A percentile compares a stretch with the other conserved stretches of the same genome.
These are phyloP conservation scores for Blastocystis sp. DNA, from an alignment of 352 stramenopile species.

Conservation along the genomic window DNA sequence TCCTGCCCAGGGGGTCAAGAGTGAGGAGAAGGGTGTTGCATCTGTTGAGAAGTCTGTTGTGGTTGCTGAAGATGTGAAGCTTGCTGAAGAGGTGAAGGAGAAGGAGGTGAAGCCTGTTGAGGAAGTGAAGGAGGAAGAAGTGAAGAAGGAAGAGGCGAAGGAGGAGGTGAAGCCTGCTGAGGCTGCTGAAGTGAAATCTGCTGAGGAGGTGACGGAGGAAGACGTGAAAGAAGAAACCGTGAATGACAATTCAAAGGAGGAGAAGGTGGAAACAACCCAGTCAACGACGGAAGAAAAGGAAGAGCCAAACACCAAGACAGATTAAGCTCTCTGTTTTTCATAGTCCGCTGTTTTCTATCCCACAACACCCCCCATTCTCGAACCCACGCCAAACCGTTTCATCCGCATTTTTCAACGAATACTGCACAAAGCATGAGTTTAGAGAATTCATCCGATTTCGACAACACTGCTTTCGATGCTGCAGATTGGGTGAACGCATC, in stretches of 20 bases:
- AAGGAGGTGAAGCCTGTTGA: no score
- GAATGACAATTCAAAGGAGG: no score
- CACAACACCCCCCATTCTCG: no score
- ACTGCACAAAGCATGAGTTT: background rate
- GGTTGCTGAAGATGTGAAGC: no score
- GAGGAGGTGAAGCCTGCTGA: background rate
- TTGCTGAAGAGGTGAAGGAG: no score
- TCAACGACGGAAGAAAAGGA: no score
- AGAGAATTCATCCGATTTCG: constrained; percentile 9
- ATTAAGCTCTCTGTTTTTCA: background rate
- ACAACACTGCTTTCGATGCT: background rate
- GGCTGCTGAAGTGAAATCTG: background rate
- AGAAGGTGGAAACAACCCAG: no score
- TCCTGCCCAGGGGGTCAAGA: background rate
- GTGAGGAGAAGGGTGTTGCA: no score
- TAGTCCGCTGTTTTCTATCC: no score
- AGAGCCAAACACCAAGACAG: no score
- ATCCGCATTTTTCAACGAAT: background rate
- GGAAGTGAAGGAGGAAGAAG: background rate
- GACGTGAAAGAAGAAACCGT: no score
- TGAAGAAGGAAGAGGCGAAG: background rate
- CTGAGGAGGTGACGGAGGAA: background rate
- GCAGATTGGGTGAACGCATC: constrained; percentile 16
- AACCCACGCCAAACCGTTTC: background rate
- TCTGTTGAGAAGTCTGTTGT: no score